Evolutionary conservation across 2,329 filamentous ascomycete genomes (phyloP).

Genomic region (Orbilia javanica): DNA sequence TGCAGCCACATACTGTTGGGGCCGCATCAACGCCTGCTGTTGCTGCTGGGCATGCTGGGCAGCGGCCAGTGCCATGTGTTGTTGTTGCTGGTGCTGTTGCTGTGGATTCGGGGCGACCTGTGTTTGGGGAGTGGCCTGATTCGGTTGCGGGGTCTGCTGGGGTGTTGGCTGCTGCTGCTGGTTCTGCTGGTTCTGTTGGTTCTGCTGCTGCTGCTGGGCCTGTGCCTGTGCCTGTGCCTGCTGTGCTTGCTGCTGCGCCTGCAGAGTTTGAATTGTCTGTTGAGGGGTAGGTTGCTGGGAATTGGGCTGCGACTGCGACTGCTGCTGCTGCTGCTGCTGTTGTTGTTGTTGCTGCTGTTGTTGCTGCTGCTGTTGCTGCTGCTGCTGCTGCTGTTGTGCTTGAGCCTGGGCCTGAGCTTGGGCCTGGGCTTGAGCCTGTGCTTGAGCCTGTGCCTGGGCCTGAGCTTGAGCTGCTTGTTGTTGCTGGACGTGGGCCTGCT

Average conservation of each 20-base stretch:
- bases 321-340: constrained; percentile 64
- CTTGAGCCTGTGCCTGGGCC: constrained; percentile 56
- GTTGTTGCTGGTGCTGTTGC: constrained; percentile 64
- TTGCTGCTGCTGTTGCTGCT: constrained; percentile 48
- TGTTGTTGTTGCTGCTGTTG: constrained; percentile 62
- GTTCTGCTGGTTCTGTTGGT: constrained; percentile 18
- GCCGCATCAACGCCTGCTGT: constrained; percentile 62
- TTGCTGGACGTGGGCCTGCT: constrained; percentile 62
- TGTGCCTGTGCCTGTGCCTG: constrained; percentile 64
- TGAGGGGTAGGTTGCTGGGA: constrained; percentile 60
- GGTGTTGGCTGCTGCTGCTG: constrained; percentile 65
- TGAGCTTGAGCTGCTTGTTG: constrained; percentile 63
- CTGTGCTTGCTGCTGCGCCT: constrained; percentile 59
- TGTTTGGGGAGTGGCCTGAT: constrained; percentile 61
- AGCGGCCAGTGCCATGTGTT: constrained; percentile 61
- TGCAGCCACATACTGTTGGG: constrained; percentile 65
- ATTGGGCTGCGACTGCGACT: constrained; percentile 60
- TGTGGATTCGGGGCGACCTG: constrained; percentile 64
- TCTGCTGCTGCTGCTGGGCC: constrained; percentile 54
- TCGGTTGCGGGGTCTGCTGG: constrained; percentile 64
- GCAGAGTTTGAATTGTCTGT: constrained; percentile 38
- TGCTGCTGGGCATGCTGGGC: constrained; percentile 63
- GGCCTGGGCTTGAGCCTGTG: constrained; percentile 51
- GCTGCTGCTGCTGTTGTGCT: constrained; percentile 60
- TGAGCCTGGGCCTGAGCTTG: constrained; percentile 62